Conservation (phyloP, 2,329 filamentous ascomycete species). For the Botrytis elliptica region DNA sequence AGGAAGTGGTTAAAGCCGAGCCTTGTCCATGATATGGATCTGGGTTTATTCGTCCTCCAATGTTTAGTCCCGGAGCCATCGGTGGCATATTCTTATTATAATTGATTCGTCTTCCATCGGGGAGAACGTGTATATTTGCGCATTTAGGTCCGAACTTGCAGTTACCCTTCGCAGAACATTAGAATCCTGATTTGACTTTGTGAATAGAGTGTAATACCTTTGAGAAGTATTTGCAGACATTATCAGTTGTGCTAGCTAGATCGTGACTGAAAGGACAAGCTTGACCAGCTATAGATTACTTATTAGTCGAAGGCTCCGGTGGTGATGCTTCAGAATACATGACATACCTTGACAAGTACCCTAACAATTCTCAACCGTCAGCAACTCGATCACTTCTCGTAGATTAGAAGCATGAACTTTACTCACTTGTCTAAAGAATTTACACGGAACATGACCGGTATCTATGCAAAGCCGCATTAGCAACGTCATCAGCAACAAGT, state of each 20-base stretch:
- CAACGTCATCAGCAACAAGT: neutral
- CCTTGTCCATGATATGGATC: conserved; percentile 63
- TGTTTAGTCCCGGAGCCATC: conserved; percentile 50
- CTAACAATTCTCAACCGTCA: neutral
- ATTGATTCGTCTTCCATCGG: conserved; percentile 90
- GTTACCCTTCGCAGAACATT: conserved; percentile 66
- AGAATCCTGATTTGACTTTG: conserved; percentile 17
- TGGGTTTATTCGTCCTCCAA: conserved; percentile 66
- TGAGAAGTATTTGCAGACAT: conserved; percentile 97
- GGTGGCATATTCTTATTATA: conserved; percentile 58
- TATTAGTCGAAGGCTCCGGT: conserved; percentile 49
- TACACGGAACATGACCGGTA: conserved; percentile 23
- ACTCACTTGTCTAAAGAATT: conserved; percentile 23
- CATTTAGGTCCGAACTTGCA: conserved; percentile 99
- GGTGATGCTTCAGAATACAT: neutral
- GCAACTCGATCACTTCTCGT: neutral
- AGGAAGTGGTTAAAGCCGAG: conserved; percentile 72
- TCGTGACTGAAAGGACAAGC: conserved; percentile 97
- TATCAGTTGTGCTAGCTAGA: conserved; percentile 78
- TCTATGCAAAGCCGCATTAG: conserved; percentile 19
- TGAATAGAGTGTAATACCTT: conserved; percentile 63
- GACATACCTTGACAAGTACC: conserved; percentile 23
- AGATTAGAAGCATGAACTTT: neutral
- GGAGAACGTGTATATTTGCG: conserved; percentile 91
- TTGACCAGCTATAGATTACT: conserved; percentile 63